Evolutionary conservation across 75 land plant genomes (phyloP), one percentile per base, ranked within the genome.

Genomic region (Azolla pinnata): DNA sequence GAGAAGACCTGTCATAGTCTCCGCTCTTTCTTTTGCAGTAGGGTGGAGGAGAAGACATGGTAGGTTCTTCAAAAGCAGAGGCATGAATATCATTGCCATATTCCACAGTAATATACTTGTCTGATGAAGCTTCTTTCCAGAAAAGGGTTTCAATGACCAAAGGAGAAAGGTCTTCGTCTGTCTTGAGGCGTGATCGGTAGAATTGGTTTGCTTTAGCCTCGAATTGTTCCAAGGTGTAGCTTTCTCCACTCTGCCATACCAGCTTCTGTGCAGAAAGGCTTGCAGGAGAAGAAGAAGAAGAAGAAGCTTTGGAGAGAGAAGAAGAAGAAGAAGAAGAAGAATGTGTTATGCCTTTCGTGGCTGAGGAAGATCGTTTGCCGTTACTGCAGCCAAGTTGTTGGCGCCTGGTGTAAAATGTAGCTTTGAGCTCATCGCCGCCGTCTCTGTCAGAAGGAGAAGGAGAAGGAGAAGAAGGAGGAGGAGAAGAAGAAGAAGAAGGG

Each of bases 11-110:
- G n/a, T n/a, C 55, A 38, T 45, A 16, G 3, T 60, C 62, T 29
- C 28, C 52, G 20, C 20, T 17, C 33, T 1, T 2, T 61, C 30
- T 46, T 46, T 46, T 2, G 17, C 4, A 46, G 49, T 3, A 14
- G n/a, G 49, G n/a, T 46, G 49, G 42, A 8, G 42, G 21, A 46
- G 17, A 46, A 23, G 17, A 46, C 49, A 2, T 26, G 14, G 54
- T 63, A 2, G 87, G 81, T 29, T 77, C 83, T 42, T 57, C 68
- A 64, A 95, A 95, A 0, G 91, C 96, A n/a, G 99, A 90, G 12
- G 91, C 99, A 0, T 97, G 97, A 63, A 95, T 83, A 63, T 95
- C 99, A 65, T 90, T 95, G 1, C 92, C 99, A 50, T 90, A 95
- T 80, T 95, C 99, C 16, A 95, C 84, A 1, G 81, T 42, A 47